Evolutionary conservation across 1,139 yeast genomes (phyloP), one percentile per base, ranked within the genome.

Genomic region (Blastobotrys buckinghamii): DNA sequence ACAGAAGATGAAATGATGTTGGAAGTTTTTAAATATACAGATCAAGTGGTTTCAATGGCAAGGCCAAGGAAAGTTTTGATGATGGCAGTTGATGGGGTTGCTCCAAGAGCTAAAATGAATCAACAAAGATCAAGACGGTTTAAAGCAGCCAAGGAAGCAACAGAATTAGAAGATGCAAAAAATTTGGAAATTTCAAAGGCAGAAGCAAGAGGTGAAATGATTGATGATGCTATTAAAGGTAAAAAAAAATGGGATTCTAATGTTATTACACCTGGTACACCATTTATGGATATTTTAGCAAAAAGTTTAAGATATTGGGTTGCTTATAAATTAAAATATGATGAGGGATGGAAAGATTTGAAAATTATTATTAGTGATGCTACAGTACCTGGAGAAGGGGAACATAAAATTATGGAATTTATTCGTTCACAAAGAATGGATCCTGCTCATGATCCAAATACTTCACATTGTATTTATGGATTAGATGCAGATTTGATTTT

Each of bases 371-470:
- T 94, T 54, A 85, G 95, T 50, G 99, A 96, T 47, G 97, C 95
- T 56, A 92, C 92, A 57, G 97, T 89, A n/a, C 99, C 99, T 2
- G 99, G 99, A 55, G 98, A 94, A 75, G 99, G 99, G 65, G 98
- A 94, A 71, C 98, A 92, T 71, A 92, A 92, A 66, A 88, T 92
- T 59, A 92, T 92, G 98, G 88, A 87, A 60, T 94, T 82, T 62
- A 88, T 94, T 55, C 79, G 98, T 67, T 75, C 82, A 42, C 84
- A 84, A 67, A 81, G 95, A 58, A 76, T 86, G 13, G 86, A 82
- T 57, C 79, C 82, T 0, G 77, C 76, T 44, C 86, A 88, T 61
- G 79, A 90, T 63, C 85, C 95, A 43, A 88, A 92, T 63, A 80
- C 92, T 19, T 80, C 92, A 62, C 99, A 94, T 64, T 92, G 97